Evolutionary conservation across 2,329 filamentous ascomycete species (phyloP), one percentile per base, ranked within the genome.

Genomic region (Fusarium austroafricanum): DNA sequence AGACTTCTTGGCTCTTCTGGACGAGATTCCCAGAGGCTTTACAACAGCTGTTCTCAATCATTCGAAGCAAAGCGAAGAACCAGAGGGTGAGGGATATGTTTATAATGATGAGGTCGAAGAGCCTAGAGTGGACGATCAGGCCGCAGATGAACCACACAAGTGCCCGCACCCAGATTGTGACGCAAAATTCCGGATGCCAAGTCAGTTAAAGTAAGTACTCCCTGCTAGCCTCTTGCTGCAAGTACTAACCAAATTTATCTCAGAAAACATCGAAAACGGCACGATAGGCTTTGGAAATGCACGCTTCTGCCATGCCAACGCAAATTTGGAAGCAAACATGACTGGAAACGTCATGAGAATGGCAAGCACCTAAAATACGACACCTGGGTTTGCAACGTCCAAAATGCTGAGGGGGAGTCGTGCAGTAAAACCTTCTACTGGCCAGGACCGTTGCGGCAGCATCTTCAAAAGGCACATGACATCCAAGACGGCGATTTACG

Each of bases 341-440:
- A 35, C 15, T 35, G 33, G 33, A 17, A 35, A 14, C 33, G 15
- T 3, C 33, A 35, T n/a, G 33, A 35, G 15, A 35, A 35, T n/a
- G 10, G 7, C 17, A 4, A 35, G 17, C 33, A 35, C 9, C 3
- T n/a, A 1, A 8, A n/a, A 6, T 35, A 8, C 33, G 2, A 35
- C 3, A 35, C 8, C 4, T 35, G 33, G 33, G 15, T n/a, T n/a
- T 35, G 33, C 17, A n/a, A 35, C 4, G 8, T n/a, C 2, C 15
- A 9, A 10, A n/a, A 1, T 35, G 7, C 2, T 9, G 15, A 9
- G 15, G 33, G 8, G 5, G 7, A n/a, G 8, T 8, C 6, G 6
- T 35, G 33, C 10, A 5, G 4, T 9, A n/a, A 17, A 6, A n/a
- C 14, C 3, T 35, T n/a, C 10, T 35, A 35, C 17, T 35, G 33